Evolutionary conservation across 257 asterid genomes (phyloP).

Genomic region (Scutellaria barbata): DNA sequence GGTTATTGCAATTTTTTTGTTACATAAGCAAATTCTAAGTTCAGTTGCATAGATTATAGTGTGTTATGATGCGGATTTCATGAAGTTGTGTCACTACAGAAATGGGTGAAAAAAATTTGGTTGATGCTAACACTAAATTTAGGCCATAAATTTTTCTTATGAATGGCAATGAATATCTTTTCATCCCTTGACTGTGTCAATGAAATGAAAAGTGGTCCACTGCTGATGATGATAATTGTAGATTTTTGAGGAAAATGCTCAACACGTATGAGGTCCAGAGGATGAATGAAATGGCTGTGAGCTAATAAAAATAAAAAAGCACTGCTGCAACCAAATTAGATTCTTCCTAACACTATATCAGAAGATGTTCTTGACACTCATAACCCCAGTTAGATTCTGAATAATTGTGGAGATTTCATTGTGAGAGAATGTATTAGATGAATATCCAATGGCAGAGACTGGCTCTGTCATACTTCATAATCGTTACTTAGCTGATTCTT

Average conservation of each 20-base stretch:
- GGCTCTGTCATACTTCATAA: conserved; percentile 4
- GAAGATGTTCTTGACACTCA: background rate
- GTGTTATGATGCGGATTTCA: background rate
- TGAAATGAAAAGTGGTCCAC: background rate
- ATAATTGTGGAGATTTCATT: background rate
- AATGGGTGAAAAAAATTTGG: background rate
- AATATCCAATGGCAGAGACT: background rate
- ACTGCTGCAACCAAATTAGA: conserved; percentile 10
- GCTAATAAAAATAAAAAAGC: background rate
- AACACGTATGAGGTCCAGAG: background rate
- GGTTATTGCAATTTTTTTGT: conserved; percentile 24
- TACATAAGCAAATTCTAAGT: background rate
- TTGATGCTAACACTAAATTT: conserved; percentile 21
- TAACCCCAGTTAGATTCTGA: background rate
- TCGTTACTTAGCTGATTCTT: conserved; percentile 9
- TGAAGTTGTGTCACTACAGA: background rate
- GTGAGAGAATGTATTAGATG: conserved; percentile 9
- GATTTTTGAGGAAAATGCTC: conserved; percentile 12
- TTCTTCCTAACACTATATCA: background rate
- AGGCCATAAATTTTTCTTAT: conserved; percentile 8
- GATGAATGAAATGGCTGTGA: background rate
- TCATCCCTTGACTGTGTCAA: background rate
- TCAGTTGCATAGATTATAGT: conserved; percentile 15
- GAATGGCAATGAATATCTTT: conserved; percentile 4
- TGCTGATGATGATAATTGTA: background rate